Evolutionary conservation across 768 basidiomycete species (phyloP).

Genomic region (Stropharia rugosoannulata): DNA sequence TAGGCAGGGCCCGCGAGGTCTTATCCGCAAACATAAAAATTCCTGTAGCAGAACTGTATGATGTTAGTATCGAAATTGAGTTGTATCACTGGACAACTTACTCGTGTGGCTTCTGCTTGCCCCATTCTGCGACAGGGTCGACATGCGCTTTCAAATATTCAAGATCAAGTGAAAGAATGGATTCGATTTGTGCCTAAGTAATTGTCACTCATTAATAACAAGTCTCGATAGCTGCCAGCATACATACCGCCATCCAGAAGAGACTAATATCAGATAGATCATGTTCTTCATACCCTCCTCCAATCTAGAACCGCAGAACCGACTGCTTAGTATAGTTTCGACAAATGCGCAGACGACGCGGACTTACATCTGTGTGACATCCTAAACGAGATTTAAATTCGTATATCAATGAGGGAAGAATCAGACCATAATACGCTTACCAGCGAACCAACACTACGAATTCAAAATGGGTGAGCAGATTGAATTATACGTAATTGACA

Average conservation of each 20-base stretch:
- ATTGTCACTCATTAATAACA: background rate
- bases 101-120: conserved; percentile 62
- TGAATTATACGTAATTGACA: background rate
- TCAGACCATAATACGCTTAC: conserved; percentile 28
- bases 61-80: background rate
- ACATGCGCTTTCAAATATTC: conserved; percentile 31
- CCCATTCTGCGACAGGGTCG: conserved; percentile 7
- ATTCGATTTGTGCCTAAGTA: conserved; percentile 52
- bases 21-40: conserved; percentile 48
- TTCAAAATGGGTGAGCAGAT: background rate
- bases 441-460: conserved; percentile 70
- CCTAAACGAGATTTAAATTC: conserved; percentile 18
- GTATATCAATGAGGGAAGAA: background rate
- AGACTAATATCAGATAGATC: conserved; percentile 68
- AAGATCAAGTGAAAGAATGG: conserved; percentile 56
- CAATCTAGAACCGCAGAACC: conserved; percentile 43
- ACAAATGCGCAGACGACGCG: too few relatives aligned
- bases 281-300: conserved; percentile 67
- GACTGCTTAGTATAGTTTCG: background rate
- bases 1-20: conserved; percentile 49
- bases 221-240: background rate
- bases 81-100: conserved; percentile 29
- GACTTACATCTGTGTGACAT: conserved; percentile 41
- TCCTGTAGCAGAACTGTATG: conserved; percentile 47
- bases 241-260: conserved; percentile 61